Percentiles rank a stretch among this genome's conserved stretches.
phyloP scores from a whole-genome alignment of 2,329 filamentous ascomycete species.

The Lasiodiplodia hormozganensis region DNA sequence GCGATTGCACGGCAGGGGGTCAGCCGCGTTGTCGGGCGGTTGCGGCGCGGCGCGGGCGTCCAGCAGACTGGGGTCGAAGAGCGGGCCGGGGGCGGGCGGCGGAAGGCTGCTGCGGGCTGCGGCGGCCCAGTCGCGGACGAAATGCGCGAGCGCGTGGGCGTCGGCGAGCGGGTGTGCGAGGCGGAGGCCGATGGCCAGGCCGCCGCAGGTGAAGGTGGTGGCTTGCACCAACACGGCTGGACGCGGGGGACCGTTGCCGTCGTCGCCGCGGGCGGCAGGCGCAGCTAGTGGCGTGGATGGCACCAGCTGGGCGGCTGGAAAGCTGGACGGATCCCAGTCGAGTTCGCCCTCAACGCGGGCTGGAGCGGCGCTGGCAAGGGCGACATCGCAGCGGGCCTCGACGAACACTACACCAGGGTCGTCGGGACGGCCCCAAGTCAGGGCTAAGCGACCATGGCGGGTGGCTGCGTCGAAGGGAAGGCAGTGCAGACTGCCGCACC shows the following conservation, averaged over 20 bases:
- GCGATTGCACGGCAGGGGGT: too few species aligned
- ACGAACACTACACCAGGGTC: too few species aligned
- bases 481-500: constrained; percentile 14
- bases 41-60: constrained; percentile 45
- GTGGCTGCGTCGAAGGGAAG: constrained; percentile 6
- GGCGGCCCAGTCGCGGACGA: constrained; percentile 53
- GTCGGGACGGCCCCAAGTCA: too few species aligned
- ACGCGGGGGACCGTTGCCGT: not conserved
- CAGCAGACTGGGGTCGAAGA: constrained; percentile 52
- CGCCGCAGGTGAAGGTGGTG: constrained; percentile 50
- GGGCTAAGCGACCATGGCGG: not conserved
- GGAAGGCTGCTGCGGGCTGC: constrained; percentile 36
- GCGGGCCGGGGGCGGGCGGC: constrained; percentile 33
- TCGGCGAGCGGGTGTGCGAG: constrained; percentile 56
- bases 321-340: too few species aligned
- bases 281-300: not conserved
- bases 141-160: constrained; percentile 52
- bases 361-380: too few species aligned
- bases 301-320: too few species aligned
- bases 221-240: constrained; percentile 47
- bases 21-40: too few species aligned
- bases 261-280: not conserved
- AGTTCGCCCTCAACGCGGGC: too few species aligned
- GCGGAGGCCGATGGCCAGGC: constrained; percentile 51
- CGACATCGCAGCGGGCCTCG: too few species aligned